Evolutionary conservation across 164 flowering plant genomes (phyloP).

Genomic region (Echeveria elegans): DNA sequence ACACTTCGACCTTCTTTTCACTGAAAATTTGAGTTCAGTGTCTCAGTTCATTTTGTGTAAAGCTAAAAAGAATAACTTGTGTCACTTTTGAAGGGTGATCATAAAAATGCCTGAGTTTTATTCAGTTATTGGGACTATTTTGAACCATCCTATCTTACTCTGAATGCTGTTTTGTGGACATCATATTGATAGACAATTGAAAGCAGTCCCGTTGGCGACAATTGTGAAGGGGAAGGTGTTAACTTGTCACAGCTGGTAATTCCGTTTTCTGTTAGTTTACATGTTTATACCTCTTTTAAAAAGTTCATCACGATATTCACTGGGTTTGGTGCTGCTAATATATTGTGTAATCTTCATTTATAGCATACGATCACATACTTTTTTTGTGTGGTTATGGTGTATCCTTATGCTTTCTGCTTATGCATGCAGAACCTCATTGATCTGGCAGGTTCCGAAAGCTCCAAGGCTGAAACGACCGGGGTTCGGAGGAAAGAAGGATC

Average conservation of each 20-base stretch:
- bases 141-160: not conserved
- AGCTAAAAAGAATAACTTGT: too few relatives aligned
- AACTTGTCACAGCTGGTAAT: conserved; percentile 85
- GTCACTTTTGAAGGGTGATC: not conserved
- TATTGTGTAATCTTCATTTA: not conserved
- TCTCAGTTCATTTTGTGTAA: too few relatives aligned
- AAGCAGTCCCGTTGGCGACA: conserved; percentile 91
- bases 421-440: conserved; percentile 99
- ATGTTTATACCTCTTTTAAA: too few relatives aligned
- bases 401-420: conserved; percentile 17
- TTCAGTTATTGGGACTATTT: too few relatives aligned
- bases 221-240: conserved; percentile 78
- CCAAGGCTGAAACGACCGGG: conserved; percentile 93
- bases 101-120: not conserved
- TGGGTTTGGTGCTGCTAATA: not conserved
- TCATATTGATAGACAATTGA: conserved; percentile 66
- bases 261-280: too few relatives aligned
- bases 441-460: conserved; percentile 99
- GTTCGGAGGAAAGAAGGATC: conserved; percentile 92
- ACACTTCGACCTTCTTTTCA: too few relatives aligned
- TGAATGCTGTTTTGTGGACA: not conserved
- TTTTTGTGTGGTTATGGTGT: not conserved
- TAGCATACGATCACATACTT: not conserved
- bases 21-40: not conserved
- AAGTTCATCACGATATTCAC: too few relatives aligned